A percentile compares a stretch with the other conserved stretches of the same genome.
Evolutionary conservation across 1,139 yeast genomes (phyloP).

Genomic region (Sugiyamaella castrensis): DNA sequence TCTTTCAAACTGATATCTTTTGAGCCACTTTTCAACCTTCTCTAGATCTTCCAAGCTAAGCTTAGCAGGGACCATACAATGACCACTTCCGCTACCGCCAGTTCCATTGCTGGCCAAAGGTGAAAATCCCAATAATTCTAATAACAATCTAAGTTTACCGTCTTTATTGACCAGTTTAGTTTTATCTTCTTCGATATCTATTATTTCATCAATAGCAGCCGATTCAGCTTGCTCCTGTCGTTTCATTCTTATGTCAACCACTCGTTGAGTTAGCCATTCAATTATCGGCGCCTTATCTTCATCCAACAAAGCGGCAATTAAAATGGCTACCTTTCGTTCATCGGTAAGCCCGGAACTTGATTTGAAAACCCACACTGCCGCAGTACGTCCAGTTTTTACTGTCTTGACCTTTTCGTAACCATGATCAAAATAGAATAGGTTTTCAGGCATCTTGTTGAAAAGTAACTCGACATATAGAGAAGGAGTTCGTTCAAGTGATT

Average conservation of each 20-base stretch:
- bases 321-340: conserved; percentile 38
- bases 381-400: conserved; percentile 16
- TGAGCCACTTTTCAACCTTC: conserved; percentile 29
- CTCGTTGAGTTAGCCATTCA: conserved; percentile 45
- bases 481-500: conserved; percentile 51
- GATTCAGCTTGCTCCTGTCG: conserved; percentile 18
- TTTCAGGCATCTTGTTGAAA: conserved; percentile 58
- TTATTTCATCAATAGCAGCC: conserved; percentile 6
- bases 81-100: not conserved
- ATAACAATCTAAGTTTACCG: conserved; percentile 32
- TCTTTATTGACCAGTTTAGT: conserved; percentile 25
- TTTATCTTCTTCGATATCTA: conserved; percentile 16
- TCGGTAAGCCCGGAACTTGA: conserved; percentile 24
- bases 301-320: conserved; percentile 50
- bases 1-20: conserved; percentile 36
- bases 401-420: conserved; percentile 51
- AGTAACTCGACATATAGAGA: conserved; percentile 63
- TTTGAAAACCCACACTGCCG: conserved; percentile 29
- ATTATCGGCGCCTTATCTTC: conserved; percentile 45
- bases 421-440: conserved; percentile 44
- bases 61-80: conserved; percentile 22
- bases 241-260: conserved; percentile 34
- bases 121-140: conserved; percentile 31
- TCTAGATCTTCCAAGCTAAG: conserved; percentile 28
- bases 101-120: not conserved